Evolutionary conservation across 768 basidiomycete species (phyloP), one percentile per base, ranked within the genome.

Genomic region (Pleurotus pulmonarius): DNA sequence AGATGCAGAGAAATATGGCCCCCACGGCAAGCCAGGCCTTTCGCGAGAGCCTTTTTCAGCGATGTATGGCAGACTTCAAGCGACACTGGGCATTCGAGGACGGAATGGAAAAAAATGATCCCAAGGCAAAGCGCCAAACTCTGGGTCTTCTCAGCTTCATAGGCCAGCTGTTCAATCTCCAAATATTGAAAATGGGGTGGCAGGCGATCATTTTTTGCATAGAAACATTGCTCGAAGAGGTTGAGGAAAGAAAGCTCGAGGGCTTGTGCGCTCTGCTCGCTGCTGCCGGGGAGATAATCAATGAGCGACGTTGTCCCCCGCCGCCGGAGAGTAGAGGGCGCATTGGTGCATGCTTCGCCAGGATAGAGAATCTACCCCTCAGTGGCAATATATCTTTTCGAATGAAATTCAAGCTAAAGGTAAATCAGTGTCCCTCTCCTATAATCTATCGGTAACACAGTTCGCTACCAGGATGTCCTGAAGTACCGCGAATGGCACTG

Each of bases 181-280:
- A 92, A 73, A 97, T 98, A 94, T 77, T 98, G 55, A 9, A 9
- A 29, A 94, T 93, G 46, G 93, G 94, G 75, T 88, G n/a, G n/a
- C n/a, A 92, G 63, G 96, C 98, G 74, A 99, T 98, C 91, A 91
- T 94, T 77, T 91, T 94, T 72, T 98, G 95, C 78, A 86, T 98
- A 68, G 92, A 94, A 82, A 94, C 95, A 74, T 82, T 98, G 9
- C 78, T 98, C 9, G 83, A 87, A 55, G 94, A 97, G 66, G 96
- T n/a, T n/a, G n/a, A n/a, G n/a, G n/a, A 98, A 73, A 95, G 97
- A 74, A 94, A 97, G 67, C 90, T 99, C 61, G 96, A 98, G 79
- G 92, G 88, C 45, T 80, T 97, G 56, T 98, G 94, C 81, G 93
- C 93, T 69, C 81, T 98, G 55, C 70, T 99, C 52, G 81, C 87